Conservation (phyloP, 1,284 basidiomycete species). For the Fomitopsis schrenkii region DNA sequence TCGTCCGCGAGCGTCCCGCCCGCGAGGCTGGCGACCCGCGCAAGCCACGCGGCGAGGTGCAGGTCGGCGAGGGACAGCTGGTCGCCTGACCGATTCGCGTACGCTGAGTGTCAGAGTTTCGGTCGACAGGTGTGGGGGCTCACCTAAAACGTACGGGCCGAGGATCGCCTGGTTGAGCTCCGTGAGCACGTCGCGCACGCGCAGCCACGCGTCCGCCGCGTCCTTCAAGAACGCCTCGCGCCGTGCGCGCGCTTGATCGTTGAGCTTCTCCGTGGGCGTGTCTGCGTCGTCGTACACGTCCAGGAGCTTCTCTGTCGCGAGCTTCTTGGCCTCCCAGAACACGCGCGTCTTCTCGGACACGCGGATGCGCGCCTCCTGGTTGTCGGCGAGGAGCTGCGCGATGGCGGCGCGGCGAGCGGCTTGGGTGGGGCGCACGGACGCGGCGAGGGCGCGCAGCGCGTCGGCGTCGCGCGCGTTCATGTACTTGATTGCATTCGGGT, state of each 20-base stretch:
- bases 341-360: constrained; percentile 59
- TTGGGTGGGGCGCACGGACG: constrained; percentile 40
- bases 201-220: constrained; percentile 38
- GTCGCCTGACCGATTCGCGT: constrained; percentile 45
- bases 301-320: constrained; percentile 39
- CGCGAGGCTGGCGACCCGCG: constrained; percentile 54
- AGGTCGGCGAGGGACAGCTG: constrained; percentile 80
- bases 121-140: constrained; percentile 14
- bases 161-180: constrained; percentile 57
- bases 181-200: constrained; percentile 39
- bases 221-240: constrained; percentile 34
- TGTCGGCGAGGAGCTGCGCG: constrained; percentile 47
- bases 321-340: constrained; percentile 55
- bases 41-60: constrained; percentile 77
- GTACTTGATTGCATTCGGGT: constrained; percentile 48
- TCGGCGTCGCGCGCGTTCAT: constrained; percentile 49
- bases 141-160: constrained; percentile 73
- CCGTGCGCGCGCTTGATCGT: constrained; percentile 24
- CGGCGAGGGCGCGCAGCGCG: constrained; percentile 39
- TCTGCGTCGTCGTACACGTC: constrained; percentile 42
- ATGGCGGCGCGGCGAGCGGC: constrained; percentile 50
- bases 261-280: constrained; percentile 35
- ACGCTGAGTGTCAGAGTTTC: constrained; percentile 1
- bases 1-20: constrained; percentile 48
- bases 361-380: constrained; percentile 39